Evolutionary conservation across 75 land plant genomes (phyloP).

Genomic region (Adiantum capillusveneris): DNA sequence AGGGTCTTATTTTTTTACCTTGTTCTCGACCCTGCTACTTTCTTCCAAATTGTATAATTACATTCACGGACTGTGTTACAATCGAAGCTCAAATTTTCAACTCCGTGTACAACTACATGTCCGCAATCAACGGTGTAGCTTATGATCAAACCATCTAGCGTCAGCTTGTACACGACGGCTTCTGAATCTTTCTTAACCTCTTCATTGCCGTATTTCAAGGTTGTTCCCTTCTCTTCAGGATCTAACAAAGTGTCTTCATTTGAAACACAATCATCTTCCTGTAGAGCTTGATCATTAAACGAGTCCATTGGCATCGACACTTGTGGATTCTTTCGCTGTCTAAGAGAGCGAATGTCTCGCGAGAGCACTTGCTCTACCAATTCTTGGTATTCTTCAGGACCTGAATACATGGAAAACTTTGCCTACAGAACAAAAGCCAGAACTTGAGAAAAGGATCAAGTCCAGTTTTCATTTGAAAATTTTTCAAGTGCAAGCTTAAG

Average conservation of each 20-base stretch:
- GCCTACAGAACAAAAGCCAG: conserved; percentile 42
- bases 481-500: too few species aligned
- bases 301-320: conserved; percentile 5
- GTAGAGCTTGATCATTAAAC: background rate
- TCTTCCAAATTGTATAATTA: background rate
- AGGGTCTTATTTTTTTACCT: too few species aligned
- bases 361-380: conserved; percentile 75
- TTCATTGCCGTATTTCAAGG: conserved; percentile 1
- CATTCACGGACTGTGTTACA: background rate
- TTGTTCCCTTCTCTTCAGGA: conserved; percentile 5
- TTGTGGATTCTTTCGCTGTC: conserved; percentile 68
- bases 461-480: too few species aligned
- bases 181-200: conserved; percentile 2
- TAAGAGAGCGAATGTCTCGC: conserved; percentile 87
- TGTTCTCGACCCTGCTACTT: too few species aligned
- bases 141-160: conserved; percentile 65
- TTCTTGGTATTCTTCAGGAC: conserved; percentile 50
- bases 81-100: background rate
- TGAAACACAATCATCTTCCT: conserved; percentile 1
- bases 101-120: conserved; percentile 1
- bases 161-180: conserved; percentile 57
- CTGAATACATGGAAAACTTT: conserved; percentile 70
- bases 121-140: conserved; percentile 50
- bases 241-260: conserved; percentile 4
- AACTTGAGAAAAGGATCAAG: too few species aligned